A percentile compares a stretch with the other conserved stretches of the same genome.
Evolutionary conservation across 2,329 filamentous ascomycete genomes (phyloP).

Genomic region (Alternaria burnsii): DNA sequence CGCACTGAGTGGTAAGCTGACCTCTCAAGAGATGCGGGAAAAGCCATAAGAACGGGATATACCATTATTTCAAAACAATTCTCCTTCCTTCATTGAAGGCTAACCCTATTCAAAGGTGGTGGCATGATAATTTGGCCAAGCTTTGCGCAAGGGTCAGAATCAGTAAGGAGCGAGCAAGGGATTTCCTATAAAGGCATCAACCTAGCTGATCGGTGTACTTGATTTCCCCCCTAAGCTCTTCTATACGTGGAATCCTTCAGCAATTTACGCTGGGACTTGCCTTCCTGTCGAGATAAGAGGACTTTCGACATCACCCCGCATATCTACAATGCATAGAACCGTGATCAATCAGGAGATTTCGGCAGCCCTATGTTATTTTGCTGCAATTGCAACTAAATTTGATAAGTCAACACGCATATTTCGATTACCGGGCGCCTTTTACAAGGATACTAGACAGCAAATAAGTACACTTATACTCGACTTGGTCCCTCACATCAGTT

Average conservation of each 20-base stretch:
- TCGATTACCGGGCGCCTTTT: background rate
- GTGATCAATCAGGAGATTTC: slow-evolving; percentile 3
- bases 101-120: background rate
- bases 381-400: background rate
- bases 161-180: slow-evolving; percentile 10
- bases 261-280: background rate
- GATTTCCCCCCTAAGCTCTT: background rate
- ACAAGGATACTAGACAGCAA: background rate
- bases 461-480: slow-evolving; percentile 1
- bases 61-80: background rate
- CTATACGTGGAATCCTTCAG: background rate
- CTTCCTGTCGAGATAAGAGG: background rate
- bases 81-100: background rate
- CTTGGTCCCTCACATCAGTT: slow-evolving; percentile 1
- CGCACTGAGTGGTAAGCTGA: background rate
- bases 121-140: slow-evolving; percentile 3
- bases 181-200: background rate
- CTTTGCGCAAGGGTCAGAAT: background rate
- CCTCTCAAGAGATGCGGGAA: background rate
- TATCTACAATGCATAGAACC: background rate
- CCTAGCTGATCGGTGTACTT: background rate
- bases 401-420: background rate
- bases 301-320: background rate
- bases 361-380: background rate
- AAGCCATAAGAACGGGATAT: background rate